phyloP scores from a whole-genome alignment of 129 eudicot genomes.

The Lactuca saligna region DNA sequence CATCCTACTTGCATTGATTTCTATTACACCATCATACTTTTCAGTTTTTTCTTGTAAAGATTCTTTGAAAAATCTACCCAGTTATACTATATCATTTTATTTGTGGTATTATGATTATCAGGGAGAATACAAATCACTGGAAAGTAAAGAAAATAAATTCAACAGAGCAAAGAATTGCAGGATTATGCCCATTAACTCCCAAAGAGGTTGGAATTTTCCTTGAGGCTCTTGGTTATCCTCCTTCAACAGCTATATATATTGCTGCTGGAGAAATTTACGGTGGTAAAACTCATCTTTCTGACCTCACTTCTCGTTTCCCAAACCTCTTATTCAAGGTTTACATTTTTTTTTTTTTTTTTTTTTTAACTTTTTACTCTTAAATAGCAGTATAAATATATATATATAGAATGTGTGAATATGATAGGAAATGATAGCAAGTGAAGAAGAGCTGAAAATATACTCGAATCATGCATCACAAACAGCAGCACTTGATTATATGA shows the following conservation, averaged over 20 bases:
- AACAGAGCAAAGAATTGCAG: slow-evolving; percentile 79
- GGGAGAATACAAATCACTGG: slow-evolving; percentile 92
- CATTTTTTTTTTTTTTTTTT: slow-evolving; percentile 8
- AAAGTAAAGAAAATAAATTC: slow-evolving; percentile 79
- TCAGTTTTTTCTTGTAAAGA: too few relatives aligned
- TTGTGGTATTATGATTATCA: slow-evolving; percentile 14
- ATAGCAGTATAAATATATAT: too few relatives aligned
- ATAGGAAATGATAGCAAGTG: slow-evolving; percentile 79
- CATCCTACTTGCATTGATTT: too few relatives aligned
- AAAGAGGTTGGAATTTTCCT: slow-evolving; percentile 93
- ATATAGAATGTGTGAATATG: too few relatives aligned
- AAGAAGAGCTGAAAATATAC: slow-evolving; percentile 62
- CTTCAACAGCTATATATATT: slow-evolving; percentile 70
- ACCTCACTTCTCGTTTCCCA: slow-evolving; percentile 76
- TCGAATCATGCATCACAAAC: slow-evolving; percentile 79
- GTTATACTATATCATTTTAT: too few relatives aligned
- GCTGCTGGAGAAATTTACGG: slow-evolving; percentile 99
- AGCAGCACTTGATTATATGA: slow-evolving; percentile 92
- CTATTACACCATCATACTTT: too few relatives aligned
- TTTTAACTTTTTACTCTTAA: not conserved
- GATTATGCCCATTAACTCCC: slow-evolving; percentile 90
- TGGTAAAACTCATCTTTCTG: slow-evolving; percentile 71
- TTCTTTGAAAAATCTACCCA: too few relatives aligned
- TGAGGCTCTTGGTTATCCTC: slow-evolving; percentile 83
- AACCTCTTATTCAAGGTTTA: slow-evolving; percentile 81